Evolutionary conservation across 352 stramenopile species (phyloP).

Genomic region (Phytopythium aichiense): DNA sequence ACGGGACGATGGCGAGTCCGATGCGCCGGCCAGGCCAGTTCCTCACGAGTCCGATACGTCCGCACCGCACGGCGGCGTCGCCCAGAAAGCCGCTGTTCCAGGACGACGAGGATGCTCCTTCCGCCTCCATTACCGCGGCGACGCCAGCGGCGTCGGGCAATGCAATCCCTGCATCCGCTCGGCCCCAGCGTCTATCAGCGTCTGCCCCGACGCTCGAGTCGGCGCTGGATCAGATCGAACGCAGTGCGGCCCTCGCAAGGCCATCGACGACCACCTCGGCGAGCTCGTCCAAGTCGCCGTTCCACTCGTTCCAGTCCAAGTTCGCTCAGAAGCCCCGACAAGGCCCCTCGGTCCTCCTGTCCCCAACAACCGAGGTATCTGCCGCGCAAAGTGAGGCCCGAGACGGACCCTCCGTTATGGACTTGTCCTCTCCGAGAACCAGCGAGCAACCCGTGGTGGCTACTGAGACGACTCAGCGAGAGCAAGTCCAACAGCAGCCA

Average conservation of each 20-base stretch:
- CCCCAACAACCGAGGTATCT: background rate
- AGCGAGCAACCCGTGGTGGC: background rate
- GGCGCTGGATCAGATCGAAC: conserved; percentile 42
- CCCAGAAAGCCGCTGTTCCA: conserved; percentile 28
- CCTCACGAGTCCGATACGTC: conserved; percentile 26
- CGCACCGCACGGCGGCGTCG: conserved; percentile 23
- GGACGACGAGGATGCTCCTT: background rate
- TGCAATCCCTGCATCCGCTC: background rate
- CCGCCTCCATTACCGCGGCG: background rate
- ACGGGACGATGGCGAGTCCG: conserved; percentile 20
- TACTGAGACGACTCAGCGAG: background rate
- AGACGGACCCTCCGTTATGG: conserved; percentile 27
- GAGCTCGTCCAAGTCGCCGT: conserved; percentile 57
- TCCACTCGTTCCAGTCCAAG: conserved; percentile 81
- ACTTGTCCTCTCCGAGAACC: conserved; percentile 12
- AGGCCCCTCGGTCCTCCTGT: conserved; percentile 10
- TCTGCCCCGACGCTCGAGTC: conserved; percentile 16
- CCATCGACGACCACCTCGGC: conserved; percentile 13
- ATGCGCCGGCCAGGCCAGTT: conserved; percentile 26
- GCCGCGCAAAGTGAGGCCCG: conserved; percentile 7
- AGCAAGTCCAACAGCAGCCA: background rate
- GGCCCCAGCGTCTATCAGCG: background rate
- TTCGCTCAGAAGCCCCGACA: conserved; percentile 16
- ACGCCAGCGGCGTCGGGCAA: background rate
- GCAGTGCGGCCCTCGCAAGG: conserved; percentile 22